Evolutionary conservation across 2,329 filamentous ascomycete species (phyloP), one percentile per base, ranked within the genome.

Genomic region (Penicillium sp.): DNA sequence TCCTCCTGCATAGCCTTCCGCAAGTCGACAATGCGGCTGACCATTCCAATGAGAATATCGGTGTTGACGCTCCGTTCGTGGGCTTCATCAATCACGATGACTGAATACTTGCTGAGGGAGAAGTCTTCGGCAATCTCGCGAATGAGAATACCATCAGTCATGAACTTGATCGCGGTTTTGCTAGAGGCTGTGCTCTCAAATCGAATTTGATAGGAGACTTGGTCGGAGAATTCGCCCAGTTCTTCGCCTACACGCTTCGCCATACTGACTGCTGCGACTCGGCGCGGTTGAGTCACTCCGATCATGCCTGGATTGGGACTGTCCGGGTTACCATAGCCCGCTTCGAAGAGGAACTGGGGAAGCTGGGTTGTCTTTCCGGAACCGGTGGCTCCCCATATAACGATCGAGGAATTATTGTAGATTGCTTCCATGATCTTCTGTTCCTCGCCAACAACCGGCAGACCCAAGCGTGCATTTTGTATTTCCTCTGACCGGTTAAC

Each of bases 351-450:
- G 63, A 98, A 98, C 63, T 98, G 93, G 0, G 93, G 93, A 8
- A 98, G 81, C 68, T 98, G 93, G 0, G 93, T 98, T 0, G 93
- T 98, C 70, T 98, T 98, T 66, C 93, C 93, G 54, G 89, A 96
- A 69, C 93, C 93, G 29, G 93, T 98, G 12, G 89, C 85, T 69
- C 93, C 93, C 72, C 91, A 96, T 6, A 98, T 82, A 9, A 98
- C 85, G 1, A 96, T 87, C 3, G 88, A 83, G 45, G 91, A 80
- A 65, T 96, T 86, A 64, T 91, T 91, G 69, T 96, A 85, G 43
- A 98, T 88, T 1, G 90, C 89, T 69, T 98, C 93, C 90, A 98
- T 97, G 28, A 98, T 90, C 62, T 85, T 89, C 65, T 98, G 93
- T 68, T 98, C 93, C 67, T 97, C 90, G 2, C 87, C 87, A 2